phyloP scores from a whole-genome alignment of 2,329 filamentous ascomycete genomes.

The Venturiaceae sp. region DNA sequence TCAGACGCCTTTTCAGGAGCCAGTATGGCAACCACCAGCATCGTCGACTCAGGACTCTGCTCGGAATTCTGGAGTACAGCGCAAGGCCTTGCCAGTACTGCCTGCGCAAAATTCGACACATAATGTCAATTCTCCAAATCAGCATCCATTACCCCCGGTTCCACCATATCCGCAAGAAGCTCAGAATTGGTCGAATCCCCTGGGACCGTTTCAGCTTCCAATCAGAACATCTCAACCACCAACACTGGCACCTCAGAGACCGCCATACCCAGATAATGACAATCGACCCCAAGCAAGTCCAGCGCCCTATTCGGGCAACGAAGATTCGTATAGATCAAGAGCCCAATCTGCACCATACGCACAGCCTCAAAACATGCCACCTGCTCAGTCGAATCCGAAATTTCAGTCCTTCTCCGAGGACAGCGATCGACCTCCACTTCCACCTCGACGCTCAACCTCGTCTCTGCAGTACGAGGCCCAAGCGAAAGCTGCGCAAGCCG shows the following conservation, averaged over 20 bases:
- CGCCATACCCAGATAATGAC: background rate
- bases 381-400: background rate
- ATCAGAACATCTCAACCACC: background rate
- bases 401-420: background rate
- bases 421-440: background rate
- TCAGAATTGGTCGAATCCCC: background rate
- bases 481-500: background rate
- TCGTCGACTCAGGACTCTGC: background rate
- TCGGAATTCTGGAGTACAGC: background rate
- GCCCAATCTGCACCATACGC: background rate
- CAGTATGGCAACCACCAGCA: background rate
- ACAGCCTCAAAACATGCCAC: background rate
- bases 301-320: background rate
- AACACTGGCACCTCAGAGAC: background rate
- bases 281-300: background rate
- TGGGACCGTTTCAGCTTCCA: background rate
- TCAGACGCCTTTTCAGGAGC: constrained; percentile 10
- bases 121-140: background rate
- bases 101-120: background rate
- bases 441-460: background rate
- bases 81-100: background rate
- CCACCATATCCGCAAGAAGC: background rate
- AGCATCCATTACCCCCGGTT: background rate
- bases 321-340: background rate
- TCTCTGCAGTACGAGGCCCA: background rate